phyloP scores from a whole-genome alignment of 371 early-diverging fungal species.

The Circinella umbellata region DNA sequence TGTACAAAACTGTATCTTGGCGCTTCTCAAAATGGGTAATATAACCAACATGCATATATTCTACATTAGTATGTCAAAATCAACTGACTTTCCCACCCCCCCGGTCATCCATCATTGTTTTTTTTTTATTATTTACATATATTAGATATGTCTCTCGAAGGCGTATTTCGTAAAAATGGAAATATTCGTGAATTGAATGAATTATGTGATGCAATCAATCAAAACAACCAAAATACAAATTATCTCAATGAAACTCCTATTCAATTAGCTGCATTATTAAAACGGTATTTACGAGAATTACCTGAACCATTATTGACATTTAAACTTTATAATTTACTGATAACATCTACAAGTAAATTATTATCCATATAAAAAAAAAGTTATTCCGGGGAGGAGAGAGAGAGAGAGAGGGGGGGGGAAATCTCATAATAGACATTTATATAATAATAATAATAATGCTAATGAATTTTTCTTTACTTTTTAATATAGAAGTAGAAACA shows the following conservation, averaged over 20 bases:
- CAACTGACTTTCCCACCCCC: background rate
- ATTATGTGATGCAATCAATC: conserved; percentile 67
- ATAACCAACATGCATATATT: background rate
- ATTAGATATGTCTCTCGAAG: conserved; percentile 88
- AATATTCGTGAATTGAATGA: conserved; percentile 89
- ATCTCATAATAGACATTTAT: background rate
- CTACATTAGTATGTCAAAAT: background rate
- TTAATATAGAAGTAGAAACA: conserved; percentile 40
- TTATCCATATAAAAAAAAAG: too few species aligned
- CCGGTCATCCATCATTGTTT: too few species aligned
- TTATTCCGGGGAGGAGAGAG: too few species aligned
- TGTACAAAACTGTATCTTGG: conserved; percentile 78
- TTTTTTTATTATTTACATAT: background rate
- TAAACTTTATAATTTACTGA: conserved; percentile 81
- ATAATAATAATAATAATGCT: too few species aligned
- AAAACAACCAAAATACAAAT: conserved; percentile 16
- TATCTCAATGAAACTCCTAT: conserved; percentile 70
- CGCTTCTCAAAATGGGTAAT: conserved; percentile 77
- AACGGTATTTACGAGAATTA: conserved; percentile 92
- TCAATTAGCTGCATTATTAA: conserved; percentile 93
- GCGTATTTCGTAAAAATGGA: conserved; percentile 97
- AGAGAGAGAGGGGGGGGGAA: too few species aligned
- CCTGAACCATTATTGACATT: conserved; percentile 95
- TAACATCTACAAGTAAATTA: conserved; percentile 62
- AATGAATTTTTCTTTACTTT: too few species aligned